These are phyloP conservation scores for Penicillium taxi DNA, from an alignment of 495 filamentous ascomycete species.

Conservation along the genomic window DNA sequence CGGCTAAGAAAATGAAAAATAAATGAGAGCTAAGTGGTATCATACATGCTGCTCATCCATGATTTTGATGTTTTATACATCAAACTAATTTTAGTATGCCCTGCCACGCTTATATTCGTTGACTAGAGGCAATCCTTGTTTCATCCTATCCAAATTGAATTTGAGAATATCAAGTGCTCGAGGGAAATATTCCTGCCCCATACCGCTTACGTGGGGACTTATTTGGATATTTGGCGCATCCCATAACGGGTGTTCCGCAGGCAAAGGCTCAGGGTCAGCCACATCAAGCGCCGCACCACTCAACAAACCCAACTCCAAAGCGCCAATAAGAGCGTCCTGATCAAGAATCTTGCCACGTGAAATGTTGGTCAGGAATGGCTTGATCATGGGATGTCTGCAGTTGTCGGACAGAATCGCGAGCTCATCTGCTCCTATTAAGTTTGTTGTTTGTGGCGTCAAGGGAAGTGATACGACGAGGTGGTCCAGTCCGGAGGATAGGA, in stretches of 20 bases:
- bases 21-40: no score
- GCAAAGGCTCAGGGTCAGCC: conserved; percentile 76
- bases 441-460: conserved; percentile 56
- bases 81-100: conserved; percentile 27
- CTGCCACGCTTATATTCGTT: conserved; percentile 58
- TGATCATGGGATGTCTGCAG: conserved; percentile 7
- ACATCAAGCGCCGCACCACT: conserved; percentile 77
- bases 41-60: no score
- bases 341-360: conserved; percentile 64
- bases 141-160: conserved; percentile 51
- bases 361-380: conserved; percentile 62
- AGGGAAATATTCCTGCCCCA: conserved; percentile 49
- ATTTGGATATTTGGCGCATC: conserved; percentile 64
- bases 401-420: conserved; percentile 56
- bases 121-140: conserved; percentile 52
- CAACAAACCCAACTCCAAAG: conserved; percentile 39
- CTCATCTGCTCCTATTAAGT: conserved; percentile 56
- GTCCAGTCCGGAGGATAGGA: conserved; percentile 64
- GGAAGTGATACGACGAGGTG: conserved; percentile 68
- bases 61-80: no score
- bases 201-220: conserved; percentile 71
- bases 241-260: conserved; percentile 62
- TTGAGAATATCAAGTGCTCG: conserved; percentile 54
- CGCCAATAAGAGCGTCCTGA: conserved; percentile 56
- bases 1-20: no score